phyloP scores from a whole-genome alignment of 257 asterid genomes.

The Fraxinus cuspidata region DNA sequence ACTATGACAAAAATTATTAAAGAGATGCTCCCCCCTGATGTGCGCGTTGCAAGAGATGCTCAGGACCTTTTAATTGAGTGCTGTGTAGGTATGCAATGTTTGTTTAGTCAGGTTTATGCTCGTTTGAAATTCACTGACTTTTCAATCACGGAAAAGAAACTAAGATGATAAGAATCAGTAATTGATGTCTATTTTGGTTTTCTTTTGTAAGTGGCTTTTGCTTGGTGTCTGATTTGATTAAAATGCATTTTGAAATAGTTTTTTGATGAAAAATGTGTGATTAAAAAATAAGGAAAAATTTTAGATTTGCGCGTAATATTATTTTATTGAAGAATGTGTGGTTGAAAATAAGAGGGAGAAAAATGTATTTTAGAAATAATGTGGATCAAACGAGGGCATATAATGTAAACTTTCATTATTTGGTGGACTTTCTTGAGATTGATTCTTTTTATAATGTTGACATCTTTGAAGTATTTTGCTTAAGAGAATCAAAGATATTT shows the following conservation, averaged over 20 bases:
- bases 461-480: not conserved
- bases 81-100: slow-evolving; percentile 70
- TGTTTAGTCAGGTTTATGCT: not conserved
- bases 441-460: not conserved
- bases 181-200: not conserved
- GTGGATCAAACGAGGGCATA: not conserved
- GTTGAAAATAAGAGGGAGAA: no score
- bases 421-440: not conserved
- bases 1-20: slow-evolving; percentile 72
- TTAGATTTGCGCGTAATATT: no score
- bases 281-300: no score
- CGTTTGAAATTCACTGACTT: not conserved
- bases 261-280: no score
- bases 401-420: not conserved
- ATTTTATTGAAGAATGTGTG: no score
- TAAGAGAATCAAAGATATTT: not conserved
- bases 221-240: not conserved
- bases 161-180: not conserved
- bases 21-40: slow-evolving; percentile 98
- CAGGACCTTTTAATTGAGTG: slow-evolving; percentile 98
- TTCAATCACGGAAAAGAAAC: not conserved
- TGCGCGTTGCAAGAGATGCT: slow-evolving; percentile 96
- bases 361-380: no score
- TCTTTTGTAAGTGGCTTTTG: not conserved
- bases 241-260: no score